Evolutionary conservation across 2,329 filamentous ascomycete genomes (phyloP), one percentile per base, ranked within the genome.

Genomic region (Fusarium citri): DNA sequence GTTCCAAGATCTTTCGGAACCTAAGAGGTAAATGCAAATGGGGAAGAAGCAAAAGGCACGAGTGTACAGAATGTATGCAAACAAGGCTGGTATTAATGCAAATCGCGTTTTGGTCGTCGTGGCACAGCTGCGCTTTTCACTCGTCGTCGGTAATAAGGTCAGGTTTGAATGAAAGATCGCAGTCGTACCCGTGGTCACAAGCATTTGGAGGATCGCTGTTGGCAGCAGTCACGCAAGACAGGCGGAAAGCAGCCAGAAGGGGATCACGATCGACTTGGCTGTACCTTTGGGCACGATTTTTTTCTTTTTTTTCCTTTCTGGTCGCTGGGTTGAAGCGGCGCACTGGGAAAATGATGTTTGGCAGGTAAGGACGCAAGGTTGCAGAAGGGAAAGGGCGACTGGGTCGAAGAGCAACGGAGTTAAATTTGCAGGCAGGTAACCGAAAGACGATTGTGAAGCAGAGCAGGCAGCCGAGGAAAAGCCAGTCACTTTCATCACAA

Each of bases 141-240:
- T 72, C 49, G 64, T 55, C 45, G 50, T 53, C 48, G 50, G 48
- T 55, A 49, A 20, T 41, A 62, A 55, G 59, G 50, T 50, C 60
- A 54, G 66, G 48, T 59, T 53, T 66, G 50, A 40, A 51, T 8
- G 23, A 22, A 42, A 26, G 34, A 61, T 69, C 54, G 67, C 51
- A 57, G 55, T 64, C 67, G 59, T 62, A 59, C 60, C 53, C 61
- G 25, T 48, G n/a, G 71, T 75, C 73, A 75, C 72, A 74, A 63
- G 69, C 60, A 68, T 64, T 71, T 62, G 71, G 50, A n/a, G 55
- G 48, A 48, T 71, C 40, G 68, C 61, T 50, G 57, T 58, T 46
- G 68, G 68, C 63, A 76, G 64, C 59, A 72, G 61, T 75, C 73
- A 75, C 72, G 51, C 63, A 68, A 64, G 63, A 68, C 51, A 50